A percentile compares a stretch with the other conserved stretches of the same genome.
These are phyloP conservation scores for Colletotrichum sansevieriae DNA, from an alignment of 2,329 filamentous ascomycete genomes.

Conservation along the genomic window DNA sequence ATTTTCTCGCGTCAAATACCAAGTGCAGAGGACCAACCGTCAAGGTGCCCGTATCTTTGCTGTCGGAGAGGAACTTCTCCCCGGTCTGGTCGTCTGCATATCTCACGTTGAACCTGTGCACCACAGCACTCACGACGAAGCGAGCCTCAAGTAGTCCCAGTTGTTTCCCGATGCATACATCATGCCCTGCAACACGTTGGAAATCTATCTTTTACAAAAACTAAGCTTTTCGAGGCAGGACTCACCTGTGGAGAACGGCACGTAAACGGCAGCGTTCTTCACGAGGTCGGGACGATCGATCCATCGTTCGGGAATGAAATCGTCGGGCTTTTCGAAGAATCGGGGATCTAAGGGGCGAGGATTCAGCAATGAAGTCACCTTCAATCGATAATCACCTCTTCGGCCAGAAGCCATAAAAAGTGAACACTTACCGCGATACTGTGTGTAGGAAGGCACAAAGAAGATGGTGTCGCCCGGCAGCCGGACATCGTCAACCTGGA, in stretches of 20 bases:
- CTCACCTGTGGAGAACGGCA: constrained; percentile 50
- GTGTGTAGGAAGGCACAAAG: constrained; percentile 47
- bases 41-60: constrained; percentile 34
- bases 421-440: constrained; percentile 37
- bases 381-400: not conserved
- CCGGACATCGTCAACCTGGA: constrained; percentile 48
- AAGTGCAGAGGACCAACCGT: constrained; percentile 32
- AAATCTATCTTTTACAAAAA: rapidly evolving
- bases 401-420: not conserved
- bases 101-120: constrained; percentile 26
- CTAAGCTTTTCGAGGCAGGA: not conserved
- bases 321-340: constrained; percentile 43
- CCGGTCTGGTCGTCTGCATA: constrained; percentile 33
- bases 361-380: constrained; percentile 28
- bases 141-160: constrained; percentile 52
- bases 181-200: constrained; percentile 39
- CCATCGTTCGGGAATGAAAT: constrained; percentile 57
- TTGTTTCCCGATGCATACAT: constrained; percentile 53
- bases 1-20: constrained; percentile 22
- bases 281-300: constrained; percentile 49
- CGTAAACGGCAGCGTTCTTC: constrained; percentile 47
- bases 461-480: constrained; percentile 54
- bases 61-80: constrained; percentile 19
- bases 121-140: constrained; percentile 34
- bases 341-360: constrained; percentile 27